Evolutionary conservation across 768 basidiomycete species (phyloP), one percentile per base, ranked within the genome.

Genomic region (Boletus barrowsii): DNA sequence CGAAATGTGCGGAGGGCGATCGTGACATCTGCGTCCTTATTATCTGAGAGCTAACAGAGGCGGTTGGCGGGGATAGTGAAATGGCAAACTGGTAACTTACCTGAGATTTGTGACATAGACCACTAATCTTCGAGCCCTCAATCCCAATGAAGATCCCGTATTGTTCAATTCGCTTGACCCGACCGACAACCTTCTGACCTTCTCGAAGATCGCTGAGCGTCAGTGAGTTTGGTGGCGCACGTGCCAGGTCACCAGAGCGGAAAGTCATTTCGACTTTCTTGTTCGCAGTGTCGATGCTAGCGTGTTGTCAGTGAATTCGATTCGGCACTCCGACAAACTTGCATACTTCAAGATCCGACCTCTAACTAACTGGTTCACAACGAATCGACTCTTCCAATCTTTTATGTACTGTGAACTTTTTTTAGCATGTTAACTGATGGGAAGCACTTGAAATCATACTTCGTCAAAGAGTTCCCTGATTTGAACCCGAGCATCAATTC

Each of bases 101-200:
- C 80, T 98, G 82, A 10, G 92, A 91, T 70, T 93, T 94, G 70
- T 98, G 96, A 69, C 96, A 99, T 11, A 99, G 78, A 6, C 96
- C 96, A 56, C 80, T 85, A 46, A 98, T 75, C 65, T 87, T 89
- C 0, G 91, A 87, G 17, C 82, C 87, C n/a, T 88, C 82, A 36
- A 98, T 87, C 66, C 86, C 83, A 53, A 99, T 83, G 73, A 98
- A 98, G n/a, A 97, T 76, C 14, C 96, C 96, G 59, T 92, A 98
- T 40, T 83, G 80, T 69, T 95, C 92, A 11, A 95, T 77, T 58
- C 81, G 84, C 70, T 89, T 93, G 53, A 98, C 82, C 24, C 76
- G 74, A 6, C 90, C 93, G 35, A 82, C 77, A 32, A 97, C 79
- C 64, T 90, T 93, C 64, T 94, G 87, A 39, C 91, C 94, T 61